Percentiles rank a stretch among this genome's conserved stretches.
These are phyloP conservation scores for Podospora conica DNA, from an alignment of 495 filamentous ascomycete species.

Conservation along the genomic window DNA sequence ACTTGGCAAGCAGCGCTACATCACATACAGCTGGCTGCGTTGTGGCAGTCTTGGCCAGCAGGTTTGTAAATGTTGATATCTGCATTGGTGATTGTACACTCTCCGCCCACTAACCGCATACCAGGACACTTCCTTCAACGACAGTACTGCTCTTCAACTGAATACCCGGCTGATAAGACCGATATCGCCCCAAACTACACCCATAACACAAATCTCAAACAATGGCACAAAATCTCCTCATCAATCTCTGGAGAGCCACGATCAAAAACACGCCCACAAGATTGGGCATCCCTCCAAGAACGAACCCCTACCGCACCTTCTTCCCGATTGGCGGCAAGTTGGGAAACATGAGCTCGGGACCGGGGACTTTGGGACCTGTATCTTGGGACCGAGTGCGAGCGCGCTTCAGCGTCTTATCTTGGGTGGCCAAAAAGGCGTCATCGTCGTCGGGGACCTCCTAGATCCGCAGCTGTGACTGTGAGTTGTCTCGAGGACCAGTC, in stretches of 20 bases:
- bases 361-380: neutral
- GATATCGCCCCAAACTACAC: neutral
- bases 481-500: neutral
- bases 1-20: neutral
- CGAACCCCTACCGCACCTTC: neutral
- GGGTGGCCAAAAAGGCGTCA: neutral
- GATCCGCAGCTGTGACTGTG: neutral
- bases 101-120: neutral
- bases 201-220: neutral
- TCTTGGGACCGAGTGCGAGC: neutral
- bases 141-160: neutral
- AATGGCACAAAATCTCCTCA: neutral
- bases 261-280: neutral
- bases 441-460: neutral
- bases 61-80: neutral
- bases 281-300: neutral
- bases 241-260: neutral
- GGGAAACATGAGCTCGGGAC: neutral
- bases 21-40: neutral
- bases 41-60: neutral
- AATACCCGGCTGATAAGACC: neutral
- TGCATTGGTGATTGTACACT: neutral
- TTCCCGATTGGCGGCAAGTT: neutral
- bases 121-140: neutral
- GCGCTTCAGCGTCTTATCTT: neutral